Conservation (phyloP, 1,284 basidiomycete genomes). For the Leccinum subrobustum region DNA sequence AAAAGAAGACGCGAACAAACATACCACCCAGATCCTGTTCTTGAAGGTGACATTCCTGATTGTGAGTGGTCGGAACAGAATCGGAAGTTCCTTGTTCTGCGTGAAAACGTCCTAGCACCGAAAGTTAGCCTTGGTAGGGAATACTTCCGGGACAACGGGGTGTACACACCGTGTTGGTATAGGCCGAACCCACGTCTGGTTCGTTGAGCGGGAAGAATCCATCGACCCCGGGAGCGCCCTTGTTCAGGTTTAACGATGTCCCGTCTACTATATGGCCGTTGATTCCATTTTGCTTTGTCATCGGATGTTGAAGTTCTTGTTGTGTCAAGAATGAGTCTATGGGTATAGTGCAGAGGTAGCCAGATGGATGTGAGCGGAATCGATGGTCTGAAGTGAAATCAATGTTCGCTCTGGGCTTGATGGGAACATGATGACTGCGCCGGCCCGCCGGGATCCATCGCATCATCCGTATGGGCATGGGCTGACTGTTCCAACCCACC, state of each 20-base stretch:
- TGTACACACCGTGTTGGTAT: slow-evolving; percentile 36
- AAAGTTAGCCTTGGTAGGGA: background rate
- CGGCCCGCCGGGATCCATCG: background rate
- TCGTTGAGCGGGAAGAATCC: slow-evolving; percentile 64
- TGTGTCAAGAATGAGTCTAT: background rate
- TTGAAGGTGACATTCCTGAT: slow-evolving; percentile 67
- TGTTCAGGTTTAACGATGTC: slow-evolving; percentile 39
- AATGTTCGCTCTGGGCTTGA: background rate
- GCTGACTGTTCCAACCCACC: background rate
- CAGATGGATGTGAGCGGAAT: background rate
- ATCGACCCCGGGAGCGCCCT: slow-evolving; percentile 44
- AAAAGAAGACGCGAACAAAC: slow-evolving; percentile 11
- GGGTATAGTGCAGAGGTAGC: background rate
- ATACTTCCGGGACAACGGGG: background rate
- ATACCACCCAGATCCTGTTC: slow-evolving; percentile 66
- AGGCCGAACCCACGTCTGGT: slow-evolving; percentile 54
- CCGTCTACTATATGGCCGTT: background rate
- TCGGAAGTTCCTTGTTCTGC: slow-evolving; percentile 48
- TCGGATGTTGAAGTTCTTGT: background rate
- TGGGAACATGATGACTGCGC: background rate
- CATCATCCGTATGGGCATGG: background rate
- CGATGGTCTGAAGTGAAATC: background rate
- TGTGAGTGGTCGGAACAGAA: slow-evolving; percentile 67
- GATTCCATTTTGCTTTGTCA: background rate
- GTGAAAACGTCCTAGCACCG: slow-evolving; percentile 39